Evolutionary conservation across 225 moss, liverwort and hornwort species (phyloP), one percentile per base, ranked within the genome.

Genomic region (Sphagnum tenellum): DNA sequence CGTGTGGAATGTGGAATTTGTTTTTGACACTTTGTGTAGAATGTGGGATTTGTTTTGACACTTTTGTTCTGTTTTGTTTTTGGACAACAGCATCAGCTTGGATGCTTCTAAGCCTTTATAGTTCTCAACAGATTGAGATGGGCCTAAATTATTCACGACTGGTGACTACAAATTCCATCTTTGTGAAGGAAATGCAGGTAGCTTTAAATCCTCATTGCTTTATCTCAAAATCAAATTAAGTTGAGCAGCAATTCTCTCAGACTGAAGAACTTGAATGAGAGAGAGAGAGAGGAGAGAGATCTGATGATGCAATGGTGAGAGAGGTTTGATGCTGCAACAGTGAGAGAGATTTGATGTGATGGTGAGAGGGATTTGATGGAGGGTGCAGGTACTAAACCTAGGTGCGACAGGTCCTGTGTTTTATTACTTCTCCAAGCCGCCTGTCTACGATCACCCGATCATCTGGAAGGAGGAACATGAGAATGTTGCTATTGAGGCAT

Each of bases 81-180:
- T 67, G 55, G 73, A 56, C 59, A 52, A 60, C 79, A 82, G 82
- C 79, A 74, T 82, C 82, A 48, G 62, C 72, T 64, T 82, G 79
- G 82, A 73, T 82, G 74, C 66, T 79, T 57, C 76, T 69, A 73
- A 76, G 74, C 50, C 61, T 79, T 5, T 79, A 79, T 70, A 79
- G 82, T 71, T 76, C 69, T 62, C 79, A 82, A 50, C 65, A 74
- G 60, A 59, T 82, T 69, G 82, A 82, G 71, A 82, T 82, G 82
- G 79, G 76, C 45, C 57, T 71, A 69, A 64, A 50, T 53, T 82
- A 76, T 70, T 79, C 79, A 53, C 73, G 82, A 58, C 61, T 82
- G 64, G 48, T 76, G 5, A 74, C 59, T 60, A 61, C 55, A 3
- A 79, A 82, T 44, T 64, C 79, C 10, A 29, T 82, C 46, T 79